A percentile compares a stretch with the other conserved stretches of the same genome.
Conservation (phyloP, 495 filamentous ascomycete genomes). For the Aspergillus egyptiacus region DNA sequence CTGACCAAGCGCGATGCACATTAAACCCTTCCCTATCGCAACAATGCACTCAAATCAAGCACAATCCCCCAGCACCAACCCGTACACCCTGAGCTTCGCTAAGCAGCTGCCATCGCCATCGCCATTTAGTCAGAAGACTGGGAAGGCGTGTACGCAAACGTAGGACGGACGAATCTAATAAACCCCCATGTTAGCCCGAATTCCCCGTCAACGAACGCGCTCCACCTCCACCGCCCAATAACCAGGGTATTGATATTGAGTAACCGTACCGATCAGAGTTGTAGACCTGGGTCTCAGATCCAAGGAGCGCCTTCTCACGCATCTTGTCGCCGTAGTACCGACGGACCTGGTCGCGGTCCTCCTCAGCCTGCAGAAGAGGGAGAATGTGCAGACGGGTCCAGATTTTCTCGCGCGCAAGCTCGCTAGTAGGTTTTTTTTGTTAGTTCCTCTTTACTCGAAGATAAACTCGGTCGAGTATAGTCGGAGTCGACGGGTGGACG, state of each 20-base stretch:
- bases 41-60: too few relatives aligned
- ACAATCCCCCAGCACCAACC: background rate
- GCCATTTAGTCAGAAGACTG: conserved; percentile 33
- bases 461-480: too few relatives aligned
- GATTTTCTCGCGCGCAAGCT: conserved; percentile 94
- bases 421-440: conserved; percentile 45
- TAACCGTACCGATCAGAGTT: conserved; percentile 74
- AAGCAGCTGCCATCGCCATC: background rate
- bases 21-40: too few relatives aligned
- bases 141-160: conserved; percentile 40
- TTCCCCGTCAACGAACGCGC: background rate
- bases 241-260: background rate
- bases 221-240: background rate
- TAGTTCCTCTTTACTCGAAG: too few relatives aligned
- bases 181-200: conserved; percentile 6
- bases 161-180: conserved; percentile 43
- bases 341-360: conserved; percentile 89
- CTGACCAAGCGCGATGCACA: too few relatives aligned
- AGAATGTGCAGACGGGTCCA: conserved; percentile 92
- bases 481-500: too few relatives aligned
- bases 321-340: conserved; percentile 78
- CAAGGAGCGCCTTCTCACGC: conserved; percentile 83
- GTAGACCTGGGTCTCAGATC: conserved; percentile 73
- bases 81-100: too few relatives aligned
- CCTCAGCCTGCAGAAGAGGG: conserved; percentile 88